A percentile compares a stretch with the other conserved stretches of the same genome.
Conservation (phyloP, 768 basidiomycete genomes). For the Grammothele lineata region DNA sequence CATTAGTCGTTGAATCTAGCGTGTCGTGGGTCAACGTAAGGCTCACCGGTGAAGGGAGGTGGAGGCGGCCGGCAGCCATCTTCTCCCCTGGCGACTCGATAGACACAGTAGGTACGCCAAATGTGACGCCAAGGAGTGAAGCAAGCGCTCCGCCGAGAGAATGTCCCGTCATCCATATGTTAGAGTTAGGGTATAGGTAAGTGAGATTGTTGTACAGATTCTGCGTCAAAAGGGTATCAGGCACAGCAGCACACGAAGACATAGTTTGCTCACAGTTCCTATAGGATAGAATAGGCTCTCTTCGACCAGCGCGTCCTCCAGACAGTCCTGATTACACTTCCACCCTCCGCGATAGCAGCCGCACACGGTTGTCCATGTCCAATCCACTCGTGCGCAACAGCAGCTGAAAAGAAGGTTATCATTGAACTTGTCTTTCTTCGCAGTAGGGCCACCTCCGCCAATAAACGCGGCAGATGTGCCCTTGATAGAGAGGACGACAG, state of each 20-base stretch:
- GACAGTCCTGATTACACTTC: constrained; percentile 77
- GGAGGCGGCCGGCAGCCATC: constrained; percentile 73
- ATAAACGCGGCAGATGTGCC: constrained; percentile 82
- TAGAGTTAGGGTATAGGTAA: constrained; percentile 85
- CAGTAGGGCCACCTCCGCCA: constrained; percentile 78
- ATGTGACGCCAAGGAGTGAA: constrained; percentile 80
- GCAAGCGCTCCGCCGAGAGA: constrained; percentile 73
- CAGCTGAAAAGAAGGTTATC: constrained; percentile 93
- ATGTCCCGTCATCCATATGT: constrained; percentile 85
- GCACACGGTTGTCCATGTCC: constrained; percentile 93
- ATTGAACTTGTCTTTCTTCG: constrained; percentile 88
- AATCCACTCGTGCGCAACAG: constrained; percentile 90
- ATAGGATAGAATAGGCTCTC: constrained; percentile 89
- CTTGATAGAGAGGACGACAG: constrained; percentile 86
- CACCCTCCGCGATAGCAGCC: constrained; percentile 78
- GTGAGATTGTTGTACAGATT: constrained; percentile 93
- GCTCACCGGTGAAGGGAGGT: constrained; percentile 80
- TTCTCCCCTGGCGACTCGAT: constrained; percentile 90
- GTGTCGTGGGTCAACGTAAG: no score
- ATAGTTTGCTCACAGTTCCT: constrained; percentile 61
- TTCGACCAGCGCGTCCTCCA: constrained; percentile 69
- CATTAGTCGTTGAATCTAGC: no score
- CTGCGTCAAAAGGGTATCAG: constrained; percentile 44
- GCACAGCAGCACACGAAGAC: not conserved
- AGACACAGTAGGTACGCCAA: constrained; percentile 81